These are phyloP conservation scores for Phytophthora megakarya DNA, from an alignment of 352 stramenopile genomes.

Conservation along the genomic window DNA sequence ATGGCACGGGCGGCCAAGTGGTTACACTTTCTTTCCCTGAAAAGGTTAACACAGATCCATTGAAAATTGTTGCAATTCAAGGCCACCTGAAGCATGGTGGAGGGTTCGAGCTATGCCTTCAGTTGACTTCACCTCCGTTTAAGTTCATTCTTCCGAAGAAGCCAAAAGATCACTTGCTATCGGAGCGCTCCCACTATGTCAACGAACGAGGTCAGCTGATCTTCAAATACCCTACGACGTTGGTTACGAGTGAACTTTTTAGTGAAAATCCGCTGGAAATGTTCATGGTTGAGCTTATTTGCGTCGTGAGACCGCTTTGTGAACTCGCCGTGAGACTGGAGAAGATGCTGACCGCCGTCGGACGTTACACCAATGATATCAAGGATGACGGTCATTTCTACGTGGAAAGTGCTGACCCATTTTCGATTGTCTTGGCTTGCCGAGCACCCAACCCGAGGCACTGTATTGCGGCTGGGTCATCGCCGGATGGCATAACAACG, in stretches of 20 bases:
- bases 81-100: constrained; percentile 78
- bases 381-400: constrained; percentile 80
- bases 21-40: constrained; percentile 88
- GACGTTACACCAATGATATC: constrained; percentile 79
- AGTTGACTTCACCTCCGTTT: constrained; percentile 66
- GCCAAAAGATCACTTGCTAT: constrained; percentile 59
- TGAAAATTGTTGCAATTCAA: constrained; percentile 81
- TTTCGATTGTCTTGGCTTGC: constrained; percentile 80
- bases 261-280: constrained; percentile 86
- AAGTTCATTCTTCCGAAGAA: constrained; percentile 72
- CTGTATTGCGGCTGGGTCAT: constrained; percentile 73
- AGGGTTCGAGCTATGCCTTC: constrained; percentile 80
- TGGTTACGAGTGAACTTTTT: constrained; percentile 68
- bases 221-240: constrained; percentile 78
- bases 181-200: constrained; percentile 73
- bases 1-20: constrained; percentile 80
- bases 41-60: constrained; percentile 81
- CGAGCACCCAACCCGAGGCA: constrained; percentile 72
- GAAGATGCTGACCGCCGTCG: constrained; percentile 63
- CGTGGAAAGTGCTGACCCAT: constrained; percentile 85
- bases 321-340: constrained; percentile 85
- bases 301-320: constrained; percentile 83
- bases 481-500: constrained; percentile 70
- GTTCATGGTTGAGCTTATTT: constrained; percentile 90
- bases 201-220: constrained; percentile 77